A percentile compares a stretch with the other conserved stretches of the same genome.
Evolutionary conservation across 2,329 filamentous ascomycete species (phyloP).

Genomic region (Talaromyces amestolkiae): DNA sequence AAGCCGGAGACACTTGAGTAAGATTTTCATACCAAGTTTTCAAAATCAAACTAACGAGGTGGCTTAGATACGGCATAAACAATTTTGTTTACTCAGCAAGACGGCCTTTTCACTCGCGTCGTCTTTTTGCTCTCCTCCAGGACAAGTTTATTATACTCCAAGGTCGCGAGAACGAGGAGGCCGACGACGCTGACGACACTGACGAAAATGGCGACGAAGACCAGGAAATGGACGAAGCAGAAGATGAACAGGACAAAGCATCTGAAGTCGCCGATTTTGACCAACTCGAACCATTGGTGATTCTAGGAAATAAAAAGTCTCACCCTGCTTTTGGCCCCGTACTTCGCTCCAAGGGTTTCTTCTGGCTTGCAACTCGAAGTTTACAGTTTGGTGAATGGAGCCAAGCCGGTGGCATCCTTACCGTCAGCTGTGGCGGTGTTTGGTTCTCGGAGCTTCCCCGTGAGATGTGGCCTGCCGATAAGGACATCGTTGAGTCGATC

Average conservation of each 20-base stretch:
- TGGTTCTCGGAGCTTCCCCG: slow-evolving; percentile 60
- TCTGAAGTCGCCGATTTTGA: slow-evolving; percentile 32
- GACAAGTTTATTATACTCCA: slow-evolving; percentile 48
- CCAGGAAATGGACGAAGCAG: slow-evolving; percentile 19
- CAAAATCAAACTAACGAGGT: neutral
- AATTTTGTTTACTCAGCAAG: slow-evolving; percentile 67
- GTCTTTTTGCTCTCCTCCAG: slow-evolving; percentile 41
- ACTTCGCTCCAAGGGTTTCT: slow-evolving; percentile 46
- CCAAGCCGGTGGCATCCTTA: slow-evolving; percentile 47
- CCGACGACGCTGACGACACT: slow-evolving; percentile 24
- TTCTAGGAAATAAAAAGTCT: slow-evolving; percentile 40
- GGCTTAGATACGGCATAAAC: slow-evolving; percentile 61
- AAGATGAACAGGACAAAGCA: slow-evolving; percentile 20
- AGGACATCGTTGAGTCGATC: slow-evolving; percentile 49
- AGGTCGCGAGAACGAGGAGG: slow-evolving; percentile 31
- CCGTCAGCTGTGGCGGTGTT: slow-evolving; percentile 40
- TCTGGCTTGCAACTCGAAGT: slow-evolving; percentile 45
- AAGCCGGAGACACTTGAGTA: slow-evolving; percentile 69
- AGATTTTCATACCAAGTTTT: slow-evolving; percentile 20
- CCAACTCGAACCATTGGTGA: slow-evolving; percentile 32
- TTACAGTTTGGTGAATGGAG: slow-evolving; percentile 46
- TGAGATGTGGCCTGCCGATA: slow-evolving; percentile 52
- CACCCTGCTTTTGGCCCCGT: slow-evolving; percentile 39
- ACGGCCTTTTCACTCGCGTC: slow-evolving; percentile 49
- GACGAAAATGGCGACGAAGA: slow-evolving; percentile 31